Evolutionary conservation across 306 rosid genomes (phyloP), one percentile per base, ranked within the genome.

Genomic region (Quercus dentata): DNA sequence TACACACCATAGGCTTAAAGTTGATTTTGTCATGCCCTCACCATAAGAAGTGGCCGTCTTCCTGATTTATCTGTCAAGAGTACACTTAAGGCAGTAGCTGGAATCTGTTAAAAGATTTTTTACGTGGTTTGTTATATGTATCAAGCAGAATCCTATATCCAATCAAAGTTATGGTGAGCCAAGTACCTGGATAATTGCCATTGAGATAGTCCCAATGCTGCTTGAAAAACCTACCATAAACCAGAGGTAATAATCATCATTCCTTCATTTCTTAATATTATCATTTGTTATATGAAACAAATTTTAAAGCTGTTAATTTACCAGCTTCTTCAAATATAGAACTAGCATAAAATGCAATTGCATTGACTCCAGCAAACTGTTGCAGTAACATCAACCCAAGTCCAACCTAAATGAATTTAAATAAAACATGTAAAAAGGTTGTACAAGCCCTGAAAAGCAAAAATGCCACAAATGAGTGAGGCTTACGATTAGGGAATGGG

Each of bases 281-380:
- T 46, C 52, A 19, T n/a, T 65, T 3, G 10, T 51, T 21, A 71
- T 20, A 77, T 51, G 80, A 30, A 44, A 59, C 23, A 64, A 65
- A 7, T 8, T 31, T 75, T 8, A 19, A 65, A 31, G 23, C 46
- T 44, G 3, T 8, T 33, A 17, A 76, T 87, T 18, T 89, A 92
- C 99, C 99, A 46, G 97, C 91, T 19, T 97, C 84, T 75, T 81
- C 61, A 79, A 94, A 92, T 79, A 92, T 91, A 46, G 91, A 83
- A 69, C 89, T 90, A 56, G 94, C 99, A 38, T 94, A 94, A 69
- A 86, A 90, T 41, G 83, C 81, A 84, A 94, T 76, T 76, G 84
- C 97, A 64, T 86, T 91, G 73, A 86, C 82, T 49, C 97, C 99
- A 83, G 95, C 98, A 59, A 92, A 92, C 78, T 95, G 98, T 83